Evolutionary conservation across 1,284 basidiomycete genomes (phyloP), one percentile per base, ranked within the genome.

Genomic region (Pseudomicrostroma phylloplanum): DNA sequence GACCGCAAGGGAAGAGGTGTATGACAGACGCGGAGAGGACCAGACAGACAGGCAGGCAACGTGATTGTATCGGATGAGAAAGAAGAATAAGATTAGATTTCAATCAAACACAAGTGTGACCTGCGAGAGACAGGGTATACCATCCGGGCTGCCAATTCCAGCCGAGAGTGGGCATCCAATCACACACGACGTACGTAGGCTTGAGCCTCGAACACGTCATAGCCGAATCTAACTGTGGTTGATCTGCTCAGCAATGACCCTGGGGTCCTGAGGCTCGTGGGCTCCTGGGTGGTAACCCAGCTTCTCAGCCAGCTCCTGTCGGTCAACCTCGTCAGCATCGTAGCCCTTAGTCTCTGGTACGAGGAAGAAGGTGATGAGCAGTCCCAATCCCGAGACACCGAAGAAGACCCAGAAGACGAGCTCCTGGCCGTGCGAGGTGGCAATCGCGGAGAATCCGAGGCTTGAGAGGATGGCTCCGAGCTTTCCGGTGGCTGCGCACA

Each of bases 401-500:
- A 76, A 71, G 72, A 74, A 74, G 69, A 75, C 70, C 70, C 72
- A 75, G 67, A 75, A 74, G 57, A 74, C 70, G 51, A 68, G 70
- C 25, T 59, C 49, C 55, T 55, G 69, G 42, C 71, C 71, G 49
- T 73, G 40, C 21, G 40, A 40, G 62, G 21, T 64, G 46, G 71
- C 63, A 17, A 74, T 66, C 65, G 67, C 42, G 57, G 63, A 61
- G 60, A 74, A 75, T 51, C 69, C 68, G 62, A 82, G 70, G 59
- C 81, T 81, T 6, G 82, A 80, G 51, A 82, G 67, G 65, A 83
- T 81, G 15, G 82, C 81, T 64, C 83, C 83, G 61, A 81, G 57
- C 74, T 84, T 84, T 54, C 83, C 83, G 55, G 79, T 71, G n/a
- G 80, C 80, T 39, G 81, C 81, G 42, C 79, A 82, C 59, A 82